phyloP scores from a whole-genome alignment of 108 stramenopile genomes.

The Heterococcus sp. region DNA sequence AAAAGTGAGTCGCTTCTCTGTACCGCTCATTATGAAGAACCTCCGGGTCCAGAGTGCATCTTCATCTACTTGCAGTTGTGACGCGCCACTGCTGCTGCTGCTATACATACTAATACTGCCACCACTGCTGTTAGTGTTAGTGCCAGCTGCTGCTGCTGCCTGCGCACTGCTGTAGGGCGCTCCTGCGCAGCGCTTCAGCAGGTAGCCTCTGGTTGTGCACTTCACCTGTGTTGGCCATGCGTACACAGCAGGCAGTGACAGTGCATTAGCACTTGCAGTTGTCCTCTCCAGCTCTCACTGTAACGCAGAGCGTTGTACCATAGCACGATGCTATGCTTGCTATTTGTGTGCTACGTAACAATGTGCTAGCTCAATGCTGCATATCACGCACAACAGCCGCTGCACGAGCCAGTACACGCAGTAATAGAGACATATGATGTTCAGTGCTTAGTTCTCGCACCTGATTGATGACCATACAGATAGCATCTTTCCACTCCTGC shows the following conservation, averaged over 20 bases:
- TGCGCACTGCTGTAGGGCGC: not conserved
- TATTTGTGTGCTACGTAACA: too few relatives aligned
- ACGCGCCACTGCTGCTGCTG: not conserved
- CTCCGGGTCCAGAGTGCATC: constrained; percentile 20
- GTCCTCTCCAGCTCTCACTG: too few relatives aligned
- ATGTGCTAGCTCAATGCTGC: too few relatives aligned
- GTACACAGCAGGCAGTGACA: too few relatives aligned
- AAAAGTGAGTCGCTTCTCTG: constrained; percentile 3
- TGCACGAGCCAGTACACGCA: too few relatives aligned
- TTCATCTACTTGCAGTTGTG: not conserved
- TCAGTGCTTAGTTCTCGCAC: not conserved
- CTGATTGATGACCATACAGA: not conserved
- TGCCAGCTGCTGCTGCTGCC: too few relatives aligned
- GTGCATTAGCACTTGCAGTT: too few relatives aligned
- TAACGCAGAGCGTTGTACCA: too few relatives aligned
- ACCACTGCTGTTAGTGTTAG: not conserved
- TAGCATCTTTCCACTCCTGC: constrained; percentile 25
- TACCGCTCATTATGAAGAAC: constrained; percentile 10
- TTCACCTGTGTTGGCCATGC: not conserved
- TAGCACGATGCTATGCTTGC: too few relatives aligned
- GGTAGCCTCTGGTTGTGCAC: constrained; percentile 9
- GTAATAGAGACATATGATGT: too few relatives aligned
- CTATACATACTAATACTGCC: not conserved
- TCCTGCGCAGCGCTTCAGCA: constrained; percentile 17
- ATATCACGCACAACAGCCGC: too few relatives aligned